Base-by-base conservation (phyloP, 2,329 filamentous ascomycete genomes). In the Hyphodiscus sp. region DNA sequence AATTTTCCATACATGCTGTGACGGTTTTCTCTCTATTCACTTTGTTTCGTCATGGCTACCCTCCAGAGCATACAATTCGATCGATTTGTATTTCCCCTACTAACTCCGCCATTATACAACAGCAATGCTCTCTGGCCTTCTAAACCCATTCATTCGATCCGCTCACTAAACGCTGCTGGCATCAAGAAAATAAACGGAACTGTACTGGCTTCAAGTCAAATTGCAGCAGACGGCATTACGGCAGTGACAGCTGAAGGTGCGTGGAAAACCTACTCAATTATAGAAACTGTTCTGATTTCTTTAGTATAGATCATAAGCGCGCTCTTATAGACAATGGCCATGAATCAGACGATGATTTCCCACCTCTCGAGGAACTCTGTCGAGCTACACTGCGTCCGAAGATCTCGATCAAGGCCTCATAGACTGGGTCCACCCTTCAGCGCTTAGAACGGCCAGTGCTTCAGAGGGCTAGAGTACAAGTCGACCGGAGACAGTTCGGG, bases 141-240 rank as follows among this genome's bases (percentile, higher is more conserved):
- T 38, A 4, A 38, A 38, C 16, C 33, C 33, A n/a, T 13, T 5
- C 33, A 38, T 13, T 38, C 16, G 4, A 15, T 38, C 11, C 11
- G 33, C 33, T 15, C 33, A 54, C 16, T 29, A 38, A 38, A 38
- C 16, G 49, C 45, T 41, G 49, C 18, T 30, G 45, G 54, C 49
- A 26, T 46, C 30, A 13, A 53, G 47, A 41, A 33, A 46, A 45
- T 26, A 8, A 26, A 26, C 23, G 51, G 50, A 49, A 49, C 55
- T 50, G 43, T 44, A 13, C 16, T 44, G 53, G 53, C 47, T 53
- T 42, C 46, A 53, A 53, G 41, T 58, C 45, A 19, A 56, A 53
- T 53, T 58, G 23, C 49, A 45, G 50, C 47, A 51, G n/a, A 58
- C 41, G 53, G 50, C 52, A 58, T 55, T 53, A 53, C 47, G n/a